Percentiles rank a stretch among this genome's conserved stretches.
These are phyloP conservation scores for Neonectria sp. DNA, from an alignment of 2,329 filamentous ascomycete genomes.

Conservation along the genomic window DNA sequence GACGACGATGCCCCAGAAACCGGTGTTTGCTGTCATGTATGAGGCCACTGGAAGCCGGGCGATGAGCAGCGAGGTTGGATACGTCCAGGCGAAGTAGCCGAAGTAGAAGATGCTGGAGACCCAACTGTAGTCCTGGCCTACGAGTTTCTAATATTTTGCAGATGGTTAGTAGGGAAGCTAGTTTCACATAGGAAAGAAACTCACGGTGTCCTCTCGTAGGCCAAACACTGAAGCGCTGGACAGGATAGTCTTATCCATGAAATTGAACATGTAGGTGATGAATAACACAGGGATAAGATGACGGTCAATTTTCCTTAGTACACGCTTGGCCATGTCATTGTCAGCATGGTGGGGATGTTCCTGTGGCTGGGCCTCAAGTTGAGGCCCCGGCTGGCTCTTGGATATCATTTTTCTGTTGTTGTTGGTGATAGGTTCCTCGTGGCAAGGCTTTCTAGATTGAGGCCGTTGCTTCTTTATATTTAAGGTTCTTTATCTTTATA, in stretches of 20 bases:
- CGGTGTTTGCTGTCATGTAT: conserved; percentile 62
- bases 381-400: neutral
- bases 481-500: neutral
- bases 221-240: conserved; percentile 71
- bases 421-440: neutral
- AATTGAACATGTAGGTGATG: conserved; percentile 71
- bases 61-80: conserved; percentile 65
- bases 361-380: neutral
- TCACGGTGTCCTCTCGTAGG: conserved; percentile 61
- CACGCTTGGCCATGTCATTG: conserved; percentile 30
- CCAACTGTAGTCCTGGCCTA: conserved; percentile 74
- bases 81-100: conserved; percentile 65
- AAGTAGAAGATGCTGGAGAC: conserved; percentile 62
- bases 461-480: neutral
- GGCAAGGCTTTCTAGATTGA: neutral
- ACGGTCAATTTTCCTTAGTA: conserved; percentile 70
- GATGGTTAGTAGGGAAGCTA: neutral
- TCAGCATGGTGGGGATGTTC: neutral
- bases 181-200: neutral
- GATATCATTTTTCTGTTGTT: neutral
- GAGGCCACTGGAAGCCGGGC: conserved; percentile 63
- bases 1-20: conserved; percentile 67
- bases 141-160: conserved; percentile 36
- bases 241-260: conserved; percentile 73
- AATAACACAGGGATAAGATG: conserved; percentile 70